Base-by-base conservation (phyloP, 1,284 basidiomycete genomes). In the Fomitopsis pinicola region DNA sequence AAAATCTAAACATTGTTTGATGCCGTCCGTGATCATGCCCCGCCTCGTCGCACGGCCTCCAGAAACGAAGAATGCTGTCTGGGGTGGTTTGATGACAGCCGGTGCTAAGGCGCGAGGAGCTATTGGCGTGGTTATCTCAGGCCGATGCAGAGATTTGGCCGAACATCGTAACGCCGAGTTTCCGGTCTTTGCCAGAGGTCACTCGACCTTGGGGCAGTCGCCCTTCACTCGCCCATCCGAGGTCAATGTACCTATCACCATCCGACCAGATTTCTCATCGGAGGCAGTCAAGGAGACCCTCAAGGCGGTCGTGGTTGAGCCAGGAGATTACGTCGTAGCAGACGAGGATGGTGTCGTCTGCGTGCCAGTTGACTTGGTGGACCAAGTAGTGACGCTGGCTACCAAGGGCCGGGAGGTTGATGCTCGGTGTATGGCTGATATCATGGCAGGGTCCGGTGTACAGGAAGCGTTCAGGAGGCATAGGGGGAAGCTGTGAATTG, bases 281-380 rank as follows among this genome's bases (percentile, higher is more conserved):
- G 68, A 61, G 45, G 64, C 55, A 61, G 61, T 19, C 69, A 65
- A 14, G 28, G 70, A 74, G n/a, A 65, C 68, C 33, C 86, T 90
- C 63, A 80, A 88, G 8, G 65, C 81, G 0, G 80, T 88, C 1
- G 81, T 73, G 1, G 82, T 98, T 4, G 71, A 85, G 26, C 92
- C 95, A 2, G 91, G 89, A 2, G 96, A 97, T 71, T 83, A 89
- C 77, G 83, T 98, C 42, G 74, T 97, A 17, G 95, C 88, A 15
- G 96, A 98, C 71, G 82, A 88, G 60, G 93, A 98, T 71, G 96
- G 96, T 0, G 94, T 97, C 0, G 92, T 98, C 1, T 91, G 89
- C 67, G 84, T 97, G 17, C 89, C 93, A 0, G 76, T 73, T 28
- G 77, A 75, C 2, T 67, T 88, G 59, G 79, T 86, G 12, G 77